A percentile compares a stretch with the other conserved stretches of the same genome.
Conservation (phyloP, 2,329 filamentous ascomycete species). For the Fusarium sp. region DNA sequence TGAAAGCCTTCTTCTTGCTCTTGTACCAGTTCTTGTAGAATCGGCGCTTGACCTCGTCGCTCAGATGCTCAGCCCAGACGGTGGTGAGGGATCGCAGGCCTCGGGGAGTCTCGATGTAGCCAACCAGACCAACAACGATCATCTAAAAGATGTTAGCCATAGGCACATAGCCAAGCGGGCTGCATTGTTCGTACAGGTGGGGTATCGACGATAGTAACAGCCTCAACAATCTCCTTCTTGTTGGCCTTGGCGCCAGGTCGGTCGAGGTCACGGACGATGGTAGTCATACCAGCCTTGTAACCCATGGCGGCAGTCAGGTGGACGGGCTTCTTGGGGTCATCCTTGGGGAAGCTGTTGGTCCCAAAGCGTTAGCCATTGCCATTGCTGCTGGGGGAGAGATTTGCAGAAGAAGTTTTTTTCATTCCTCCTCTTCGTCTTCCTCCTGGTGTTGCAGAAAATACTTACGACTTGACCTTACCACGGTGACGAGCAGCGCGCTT, state of each 20-base stretch:
- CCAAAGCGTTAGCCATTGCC: constrained; percentile 45
- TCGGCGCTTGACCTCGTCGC: constrained; percentile 97
- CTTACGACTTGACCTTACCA: constrained; percentile 98
- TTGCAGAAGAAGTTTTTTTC: background rate
- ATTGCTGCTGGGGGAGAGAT: background rate
- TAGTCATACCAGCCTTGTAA: constrained; percentile 99
- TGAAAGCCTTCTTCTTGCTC: constrained; percentile 99
- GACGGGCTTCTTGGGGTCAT: constrained; percentile 99
- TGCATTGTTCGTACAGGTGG: constrained; percentile 93
- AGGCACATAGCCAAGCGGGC: constrained; percentile 80
- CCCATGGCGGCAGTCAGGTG: constrained; percentile 98
- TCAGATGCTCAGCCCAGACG: constrained; percentile 99
- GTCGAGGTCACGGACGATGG: constrained; percentile 99
- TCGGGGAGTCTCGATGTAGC: constrained; percentile 99
- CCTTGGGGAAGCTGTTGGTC: constrained; percentile 90
- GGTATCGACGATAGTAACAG: constrained; percentile 88
- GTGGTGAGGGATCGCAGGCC: constrained; percentile 99
- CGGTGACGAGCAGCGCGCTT: constrained; percentile 95
- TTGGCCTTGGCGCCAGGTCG: constrained; percentile 98
- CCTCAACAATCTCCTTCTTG: constrained; percentile 98
- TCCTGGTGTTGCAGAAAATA: constrained; percentile 43
- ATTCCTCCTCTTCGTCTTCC: background rate
- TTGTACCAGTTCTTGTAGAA: constrained; percentile 99
- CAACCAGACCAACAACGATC: constrained; percentile 99
- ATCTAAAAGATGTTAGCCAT: constrained; percentile 85